Base-by-base conservation (phyloP, 371 early-diverging fungal genomes). In the Fennellomyces sp. region DNA sequence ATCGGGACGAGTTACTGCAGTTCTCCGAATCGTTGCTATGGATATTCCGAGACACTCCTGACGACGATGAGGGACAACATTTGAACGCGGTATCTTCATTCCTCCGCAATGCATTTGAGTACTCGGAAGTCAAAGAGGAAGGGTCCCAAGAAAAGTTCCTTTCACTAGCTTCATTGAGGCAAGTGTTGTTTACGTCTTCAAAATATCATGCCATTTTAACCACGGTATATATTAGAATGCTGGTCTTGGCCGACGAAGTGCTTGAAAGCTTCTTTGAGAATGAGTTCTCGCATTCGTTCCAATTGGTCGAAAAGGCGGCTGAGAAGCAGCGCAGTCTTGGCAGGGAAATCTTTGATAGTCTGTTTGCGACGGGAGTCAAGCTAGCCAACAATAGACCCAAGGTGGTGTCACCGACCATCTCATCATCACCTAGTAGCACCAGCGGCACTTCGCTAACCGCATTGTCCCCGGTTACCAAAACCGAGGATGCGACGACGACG, bases 21-120 rank as follows among this genome's bases (percentile, higher is more conserved):
- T 73, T 96, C 47, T 94, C 95, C 1, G 97, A 97, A 69, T 88
- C 92, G 36, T 68, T 97, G 11, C 73, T 97, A 30, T 94, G 91
- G 72, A 72, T 94, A 3, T 86, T 91, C 73, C 76, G 93, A 25
- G 67, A 70, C 29, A 77, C 70, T 5, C 71, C 83, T 5, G 91
- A 90, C 58, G 60, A 64, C 21, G 91, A 90, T 45, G 45, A 45
- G 10, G 45, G 45, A 21, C 19, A 70, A 1, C 84, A 90, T 38
- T 64, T 91, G 38, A 80, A 81, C 39, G 76, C 91, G 0, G 90
- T 92, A 10, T 90, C 91, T 0, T 84, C 84, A 11, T 90, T 89
- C 36, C 61, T 92, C 42, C 88, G 82, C 27, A 80, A 88, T 45
- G 85, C 91, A 0, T 85, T 88, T 30, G 84, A 88, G 36, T 89